Conservation (phyloP, 495 filamentous ascomycete species). For the Parmelia sp. region DNA sequence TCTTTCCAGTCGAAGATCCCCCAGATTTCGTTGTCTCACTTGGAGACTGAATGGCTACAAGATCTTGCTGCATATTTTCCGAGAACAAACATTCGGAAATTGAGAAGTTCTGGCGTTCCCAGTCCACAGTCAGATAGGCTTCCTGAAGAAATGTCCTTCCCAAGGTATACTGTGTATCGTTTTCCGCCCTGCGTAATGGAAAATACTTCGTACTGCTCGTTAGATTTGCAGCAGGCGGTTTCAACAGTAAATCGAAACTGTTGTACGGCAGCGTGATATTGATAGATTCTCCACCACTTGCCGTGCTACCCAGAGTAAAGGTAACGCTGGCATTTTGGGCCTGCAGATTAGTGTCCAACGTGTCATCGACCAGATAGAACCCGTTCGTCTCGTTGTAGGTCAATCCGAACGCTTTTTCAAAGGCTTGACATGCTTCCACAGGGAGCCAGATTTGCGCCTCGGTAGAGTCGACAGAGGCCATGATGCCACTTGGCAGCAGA, state of each 20-base stretch:
- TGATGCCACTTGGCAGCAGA: conserved; percentile 23
- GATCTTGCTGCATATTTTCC: conserved; percentile 5
- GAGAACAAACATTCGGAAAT: conserved; percentile 22
- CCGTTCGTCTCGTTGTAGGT: conserved; percentile 38
- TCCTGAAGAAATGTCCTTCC: conserved; percentile 54
- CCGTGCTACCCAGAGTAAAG: conserved; percentile 42
- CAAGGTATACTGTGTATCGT: conserved; percentile 48
- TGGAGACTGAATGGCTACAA: conserved; percentile 19
- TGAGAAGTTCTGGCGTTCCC: conserved; percentile 27
- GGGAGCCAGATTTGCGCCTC: conserved; percentile 53
- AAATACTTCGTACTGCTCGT: conserved; percentile 42
- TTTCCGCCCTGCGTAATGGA: conserved; percentile 44
- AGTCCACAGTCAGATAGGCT: conserved; percentile 35
- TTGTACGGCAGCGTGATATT: conserved; percentile 48
- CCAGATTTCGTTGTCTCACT: conserved; percentile 6
- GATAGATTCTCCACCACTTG: conserved; percentile 37
- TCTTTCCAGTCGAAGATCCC: conserved; percentile 18
- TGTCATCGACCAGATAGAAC: conserved; percentile 46
- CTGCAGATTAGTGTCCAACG: conserved; percentile 38
- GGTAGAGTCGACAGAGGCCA: conserved; percentile 46
- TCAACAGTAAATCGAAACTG: conserved; percentile 41
- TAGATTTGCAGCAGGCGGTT: conserved; percentile 23
- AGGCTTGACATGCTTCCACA: conserved; percentile 43
- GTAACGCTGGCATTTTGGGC: conserved; percentile 45
- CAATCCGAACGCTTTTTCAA: conserved; percentile 48